These are phyloP conservation scores for Penicillium egyptiacum DNA, from an alignment of 495 filamentous ascomycete species.

Conservation along the genomic window DNA sequence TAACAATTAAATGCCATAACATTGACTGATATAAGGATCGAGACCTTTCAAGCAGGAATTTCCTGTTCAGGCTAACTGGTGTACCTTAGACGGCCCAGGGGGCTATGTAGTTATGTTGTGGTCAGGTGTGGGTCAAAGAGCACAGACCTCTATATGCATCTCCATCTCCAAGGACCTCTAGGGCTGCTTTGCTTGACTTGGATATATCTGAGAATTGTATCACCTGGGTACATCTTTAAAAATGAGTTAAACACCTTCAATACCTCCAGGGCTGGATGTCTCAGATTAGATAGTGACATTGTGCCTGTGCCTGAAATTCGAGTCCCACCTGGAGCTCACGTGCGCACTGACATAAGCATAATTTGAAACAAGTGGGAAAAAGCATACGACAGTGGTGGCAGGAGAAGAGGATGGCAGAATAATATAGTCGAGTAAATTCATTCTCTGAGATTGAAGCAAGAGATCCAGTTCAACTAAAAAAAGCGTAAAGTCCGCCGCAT, in stretches of 20 bases:
- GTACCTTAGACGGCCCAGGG: too few species aligned
- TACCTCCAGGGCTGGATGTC: not conserved
- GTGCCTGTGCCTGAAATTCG: constrained; percentile 5
- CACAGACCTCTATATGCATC: not conserved
- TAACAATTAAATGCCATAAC: too few species aligned
- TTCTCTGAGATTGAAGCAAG: not conserved
- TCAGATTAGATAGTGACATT: not conserved
- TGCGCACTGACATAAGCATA: constrained; percentile 26
- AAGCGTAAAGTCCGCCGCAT: not conserved
- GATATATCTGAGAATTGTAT: not conserved
- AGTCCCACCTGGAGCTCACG: constrained; percentile 15
- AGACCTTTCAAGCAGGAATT: not conserved
- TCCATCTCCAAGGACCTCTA: not conserved
- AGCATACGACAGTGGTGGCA: constrained; percentile 18
- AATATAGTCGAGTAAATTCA: constrained; percentile 8
- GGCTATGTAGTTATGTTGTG: too few species aligned
- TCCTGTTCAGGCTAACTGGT: not conserved
- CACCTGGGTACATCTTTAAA: too few species aligned
- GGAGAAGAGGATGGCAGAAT: not conserved
- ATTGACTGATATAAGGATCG: too few species aligned
- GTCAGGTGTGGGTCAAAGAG: not conserved
- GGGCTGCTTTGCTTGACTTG: not conserved
- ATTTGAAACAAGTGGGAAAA: constrained; percentile 27
- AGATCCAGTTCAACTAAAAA: not conserved
- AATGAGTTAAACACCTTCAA: too few species aligned